A percentile compares a stretch with the other conserved stretches of the same genome.
phyloP scores from a whole-genome alignment of 805 yeast species.

The Metschnikowia shivogae region DNA sequence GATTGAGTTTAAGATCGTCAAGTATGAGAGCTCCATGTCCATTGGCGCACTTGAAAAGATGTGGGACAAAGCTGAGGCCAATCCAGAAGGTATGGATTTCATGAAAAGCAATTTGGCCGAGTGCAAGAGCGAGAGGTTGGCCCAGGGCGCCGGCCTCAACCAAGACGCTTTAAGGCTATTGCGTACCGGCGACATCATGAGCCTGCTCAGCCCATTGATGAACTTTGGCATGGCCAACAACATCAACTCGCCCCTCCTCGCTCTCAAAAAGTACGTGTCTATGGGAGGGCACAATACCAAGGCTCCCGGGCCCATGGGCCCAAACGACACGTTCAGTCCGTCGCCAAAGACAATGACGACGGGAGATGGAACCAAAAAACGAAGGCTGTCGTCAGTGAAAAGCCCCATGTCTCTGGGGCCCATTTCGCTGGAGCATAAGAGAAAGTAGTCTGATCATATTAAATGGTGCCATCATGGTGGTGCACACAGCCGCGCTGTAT shows the following conservation, averaged over 20 bases:
- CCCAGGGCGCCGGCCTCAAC: constrained; percentile 59
- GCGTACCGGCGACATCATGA: constrained; percentile 77
- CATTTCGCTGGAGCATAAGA: constrained; percentile 3
- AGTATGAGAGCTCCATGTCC: constrained; percentile 26
- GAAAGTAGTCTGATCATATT: neutral
- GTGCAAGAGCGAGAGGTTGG: constrained; percentile 38
- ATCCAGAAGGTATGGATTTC: constrained; percentile 4
- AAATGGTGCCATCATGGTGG: neutral
- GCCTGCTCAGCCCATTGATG: constrained; percentile 64
- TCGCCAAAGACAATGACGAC: constrained; percentile 8
- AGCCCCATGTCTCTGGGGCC: constrained; percentile 12
- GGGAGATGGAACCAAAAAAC: constrained; percentile 12
- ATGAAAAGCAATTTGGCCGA: constrained; percentile 6
- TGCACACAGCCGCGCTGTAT: neutral
- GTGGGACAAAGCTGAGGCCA: constrained; percentile 20
- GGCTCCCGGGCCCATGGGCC: neutral
- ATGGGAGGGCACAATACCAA: constrained; percentile 12
- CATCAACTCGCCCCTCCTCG: constrained; percentile 50
- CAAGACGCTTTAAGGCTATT: constrained; percentile 63
- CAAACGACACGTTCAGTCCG: constrained; percentile 7
- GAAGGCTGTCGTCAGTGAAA: constrained; percentile 9
- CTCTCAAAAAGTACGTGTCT: constrained; percentile 43
- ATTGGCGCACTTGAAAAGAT: constrained; percentile 24
- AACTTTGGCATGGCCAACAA: constrained; percentile 47
- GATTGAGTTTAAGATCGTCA: constrained; percentile 50